Conservation (phyloP, 805 yeast genomes). For the Wickerhamomyces strasburgensis region DNA sequence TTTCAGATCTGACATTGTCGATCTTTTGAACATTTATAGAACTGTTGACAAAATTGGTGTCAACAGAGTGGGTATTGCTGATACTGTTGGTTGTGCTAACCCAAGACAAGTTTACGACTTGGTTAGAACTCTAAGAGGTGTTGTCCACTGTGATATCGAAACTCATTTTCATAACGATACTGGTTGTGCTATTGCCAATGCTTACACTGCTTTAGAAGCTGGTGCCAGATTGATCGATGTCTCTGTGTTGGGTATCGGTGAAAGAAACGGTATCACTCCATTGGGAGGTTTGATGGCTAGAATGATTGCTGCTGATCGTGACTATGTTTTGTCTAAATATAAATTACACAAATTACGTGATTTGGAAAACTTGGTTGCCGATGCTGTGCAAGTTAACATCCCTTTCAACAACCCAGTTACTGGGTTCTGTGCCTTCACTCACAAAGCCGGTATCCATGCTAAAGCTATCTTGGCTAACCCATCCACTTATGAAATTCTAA, state of each 20-base stretch:
- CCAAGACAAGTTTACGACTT: slow-evolving; percentile 98
- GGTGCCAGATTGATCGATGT: slow-evolving; percentile 95
- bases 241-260: slow-evolving; percentile 96
- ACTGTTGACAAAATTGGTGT: slow-evolving; percentile 97
- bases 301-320: slow-evolving; percentile 98
- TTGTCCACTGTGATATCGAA: slow-evolving; percentile 95
- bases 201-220: slow-evolving; percentile 96
- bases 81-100: slow-evolving; percentile 98
- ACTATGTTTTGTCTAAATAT: slow-evolving; percentile 89
- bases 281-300: slow-evolving; percentile 98
- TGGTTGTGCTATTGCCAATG: slow-evolving; percentile 98
- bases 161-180: slow-evolving; percentile 99
- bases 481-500: slow-evolving; percentile 94
- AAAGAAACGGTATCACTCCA: slow-evolving; percentile 97
- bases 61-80: slow-evolving; percentile 98
- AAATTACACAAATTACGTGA: slow-evolving; percentile 95
- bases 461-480: slow-evolving; percentile 98
- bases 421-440: slow-evolving; percentile 99
- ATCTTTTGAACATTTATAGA: slow-evolving; percentile 88
- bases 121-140: slow-evolving; percentile 87
- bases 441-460: slow-evolving; percentile 99
- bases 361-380: slow-evolving; percentile 92
- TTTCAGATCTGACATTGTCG: slow-evolving; percentile 94
- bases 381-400: slow-evolving; percentile 92
- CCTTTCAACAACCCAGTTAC: slow-evolving; percentile 99